phyloP scores from a whole-genome alignment of 2,329 filamentous ascomycete genomes.

The Fusarium cyanostomum region DNA sequence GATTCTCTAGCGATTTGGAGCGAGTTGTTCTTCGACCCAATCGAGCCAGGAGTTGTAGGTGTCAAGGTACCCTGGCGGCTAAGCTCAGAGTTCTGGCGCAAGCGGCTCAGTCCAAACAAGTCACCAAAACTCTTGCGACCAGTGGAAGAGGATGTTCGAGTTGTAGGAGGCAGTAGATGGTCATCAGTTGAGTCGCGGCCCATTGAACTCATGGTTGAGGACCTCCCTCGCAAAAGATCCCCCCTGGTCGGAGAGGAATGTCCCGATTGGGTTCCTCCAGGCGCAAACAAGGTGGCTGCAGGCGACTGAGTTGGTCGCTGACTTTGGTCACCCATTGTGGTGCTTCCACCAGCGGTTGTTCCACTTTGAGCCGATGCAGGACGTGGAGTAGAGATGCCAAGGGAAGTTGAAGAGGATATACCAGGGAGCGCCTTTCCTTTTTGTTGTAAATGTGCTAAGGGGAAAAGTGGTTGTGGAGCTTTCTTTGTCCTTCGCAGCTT shows the following conservation, averaged over 20 bases:
- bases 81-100: constrained; percentile 84
- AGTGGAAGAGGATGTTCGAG: constrained; percentile 87
- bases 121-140: constrained; percentile 94
- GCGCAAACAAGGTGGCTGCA: constrained; percentile 58
- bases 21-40: constrained; percentile 82
- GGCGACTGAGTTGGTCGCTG: constrained; percentile 50
- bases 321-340: constrained; percentile 26
- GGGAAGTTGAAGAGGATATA: constrained; percentile 55
- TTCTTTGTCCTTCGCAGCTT: constrained; percentile 81
- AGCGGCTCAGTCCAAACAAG: constrained; percentile 78
- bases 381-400: constrained; percentile 48
- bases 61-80: constrained; percentile 74
- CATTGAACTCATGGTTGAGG: constrained; percentile 89
- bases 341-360: constrained; percentile 34
- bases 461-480: constrained; percentile 80
- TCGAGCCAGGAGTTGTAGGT: constrained; percentile 74
- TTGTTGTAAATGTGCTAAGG: constrained; percentile 81
- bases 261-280: constrained; percentile 58
- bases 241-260: constrained; percentile 75
- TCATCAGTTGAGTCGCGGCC: constrained; percentile 77
- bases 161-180: constrained; percentile 70
- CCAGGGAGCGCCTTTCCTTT: constrained; percentile 62
- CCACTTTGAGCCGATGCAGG: constrained; percentile 50
- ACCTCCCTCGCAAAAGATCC: constrained; percentile 75
- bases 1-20: constrained; percentile 79